Evolutionary conservation across 169 alveolate species (phyloP).

Genomic region (Plasmodium malariae): DNA sequence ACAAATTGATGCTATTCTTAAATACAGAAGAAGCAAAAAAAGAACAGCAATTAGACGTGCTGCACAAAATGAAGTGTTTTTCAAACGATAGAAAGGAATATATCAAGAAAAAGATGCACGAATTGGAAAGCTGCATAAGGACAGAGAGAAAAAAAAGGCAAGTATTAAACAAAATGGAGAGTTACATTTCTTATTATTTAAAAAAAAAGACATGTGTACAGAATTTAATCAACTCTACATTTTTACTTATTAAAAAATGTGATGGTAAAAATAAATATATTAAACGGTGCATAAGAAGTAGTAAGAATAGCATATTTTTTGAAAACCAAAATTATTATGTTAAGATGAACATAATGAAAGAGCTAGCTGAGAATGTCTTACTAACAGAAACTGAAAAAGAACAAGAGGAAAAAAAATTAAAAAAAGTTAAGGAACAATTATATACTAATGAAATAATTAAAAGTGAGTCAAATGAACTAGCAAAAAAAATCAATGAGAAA

Average conservation of each 20-base stretch:
- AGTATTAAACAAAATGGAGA: slow-evolving; percentile 4
- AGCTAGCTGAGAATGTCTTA: background rate
- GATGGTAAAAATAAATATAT: slow-evolving; percentile 6
- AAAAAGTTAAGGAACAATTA: slow-evolving; percentile 6
- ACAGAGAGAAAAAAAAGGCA: slow-evolving; percentile 53
- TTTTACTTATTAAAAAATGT: background rate
- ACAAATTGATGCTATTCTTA: background rate
- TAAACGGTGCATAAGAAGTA: slow-evolving; percentile 9
- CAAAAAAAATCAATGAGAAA: slow-evolving; percentile 26
- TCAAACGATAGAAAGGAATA: slow-evolving; percentile 22
- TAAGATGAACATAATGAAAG: slow-evolving; percentile 10
- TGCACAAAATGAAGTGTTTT: slow-evolving; percentile 5
- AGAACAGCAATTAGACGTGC: slow-evolving; percentile 16
- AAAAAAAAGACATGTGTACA: background rate
- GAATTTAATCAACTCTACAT: background rate
- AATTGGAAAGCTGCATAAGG: slow-evolving; percentile 15
- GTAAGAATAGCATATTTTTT: slow-evolving; percentile 1
- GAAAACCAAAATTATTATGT: slow-evolving; percentile 30
- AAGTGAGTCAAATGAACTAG: slow-evolving; percentile 31
- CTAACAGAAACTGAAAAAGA: background rate
- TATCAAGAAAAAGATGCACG: slow-evolving; percentile 11
- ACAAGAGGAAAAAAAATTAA: slow-evolving; percentile 1
- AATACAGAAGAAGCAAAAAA: slow-evolving; percentile 25
- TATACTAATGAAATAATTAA: slow-evolving; percentile 37
- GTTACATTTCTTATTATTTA: slow-evolving; percentile 6